Conservation (phyloP, 306 rosid genomes). For the Lagenaria siceraria region DNA sequence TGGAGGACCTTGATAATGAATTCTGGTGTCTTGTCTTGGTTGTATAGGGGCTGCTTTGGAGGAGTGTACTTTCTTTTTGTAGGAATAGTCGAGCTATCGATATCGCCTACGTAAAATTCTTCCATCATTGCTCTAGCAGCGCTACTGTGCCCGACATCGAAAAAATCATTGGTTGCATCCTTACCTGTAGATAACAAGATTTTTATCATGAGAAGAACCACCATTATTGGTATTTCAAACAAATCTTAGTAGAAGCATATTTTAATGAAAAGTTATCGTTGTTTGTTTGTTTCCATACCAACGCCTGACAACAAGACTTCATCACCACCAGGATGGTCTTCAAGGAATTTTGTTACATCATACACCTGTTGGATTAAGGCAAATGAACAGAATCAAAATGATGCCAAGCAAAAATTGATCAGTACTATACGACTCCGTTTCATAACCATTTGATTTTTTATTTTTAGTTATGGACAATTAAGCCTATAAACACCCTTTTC, state of each 20-base stretch:
- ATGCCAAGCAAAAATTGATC: background rate
- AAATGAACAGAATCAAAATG: constrained; percentile 5
- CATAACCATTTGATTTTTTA: no score
- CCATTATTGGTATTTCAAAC: constrained; percentile 2
- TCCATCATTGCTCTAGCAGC: constrained; percentile 74
- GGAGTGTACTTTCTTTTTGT: constrained; percentile 44
- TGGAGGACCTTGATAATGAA: constrained; percentile 67
- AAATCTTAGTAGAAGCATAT: background rate
- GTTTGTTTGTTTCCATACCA: constrained; percentile 26
- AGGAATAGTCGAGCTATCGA: constrained; percentile 52
- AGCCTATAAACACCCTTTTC: no score
- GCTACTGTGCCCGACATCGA: constrained; percentile 78
- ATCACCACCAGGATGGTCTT: constrained; percentile 98
- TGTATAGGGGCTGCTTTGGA: constrained; percentile 63
- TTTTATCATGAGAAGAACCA: background rate
- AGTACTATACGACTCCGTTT: background rate
- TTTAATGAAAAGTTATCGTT: background rate
- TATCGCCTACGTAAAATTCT: constrained; percentile 70
- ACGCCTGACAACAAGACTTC: constrained; percentile 61
- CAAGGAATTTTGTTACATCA: constrained; percentile 82
- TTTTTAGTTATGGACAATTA: no score
- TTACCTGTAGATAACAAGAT: constrained; percentile 42
- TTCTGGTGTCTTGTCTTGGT: constrained; percentile 58
- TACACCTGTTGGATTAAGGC: constrained; percentile 44
- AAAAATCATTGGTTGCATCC: constrained; percentile 80